phyloP scores from a whole-genome alignment of 495 filamentous ascomycete species.

The Hypoxylon lienhwacheense region DNA sequence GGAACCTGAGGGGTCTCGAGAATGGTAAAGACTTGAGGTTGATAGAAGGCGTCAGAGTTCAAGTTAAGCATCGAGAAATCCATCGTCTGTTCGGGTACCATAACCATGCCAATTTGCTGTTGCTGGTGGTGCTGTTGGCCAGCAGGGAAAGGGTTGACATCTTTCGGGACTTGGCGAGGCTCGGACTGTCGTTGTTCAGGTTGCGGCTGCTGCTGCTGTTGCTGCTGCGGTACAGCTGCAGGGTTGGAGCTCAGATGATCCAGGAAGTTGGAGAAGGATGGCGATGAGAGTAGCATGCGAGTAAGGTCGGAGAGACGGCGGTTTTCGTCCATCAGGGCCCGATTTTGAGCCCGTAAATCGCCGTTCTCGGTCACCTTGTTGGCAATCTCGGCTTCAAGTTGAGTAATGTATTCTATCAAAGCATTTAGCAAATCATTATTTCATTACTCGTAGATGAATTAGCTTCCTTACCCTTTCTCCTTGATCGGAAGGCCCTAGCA shows the following conservation, averaged over 20 bases:
- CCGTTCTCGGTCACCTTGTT: slow-evolving; percentile 69
- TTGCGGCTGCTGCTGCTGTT: slow-evolving; percentile 39
- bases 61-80: slow-evolving; percentile 66
- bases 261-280: slow-evolving; percentile 81
- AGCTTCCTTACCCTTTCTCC: slow-evolving; percentile 80
- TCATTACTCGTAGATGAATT: neutral
- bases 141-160: slow-evolving; percentile 61
- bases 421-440: slow-evolving; percentile 51
- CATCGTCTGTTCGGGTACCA: slow-evolving; percentile 73
- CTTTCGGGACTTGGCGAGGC: slow-evolving; percentile 59
- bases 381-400: slow-evolving; percentile 85
- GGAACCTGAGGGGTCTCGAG: slow-evolving; percentile 72
- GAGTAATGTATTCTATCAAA: slow-evolving; percentile 81
- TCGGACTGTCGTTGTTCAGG: slow-evolving; percentile 45
- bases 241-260: slow-evolving; percentile 66
- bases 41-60: slow-evolving; percentile 57
- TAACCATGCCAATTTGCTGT: slow-evolving; percentile 68
- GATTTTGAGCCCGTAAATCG: slow-evolving; percentile 72
- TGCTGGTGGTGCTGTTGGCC: slow-evolving; percentile 54
- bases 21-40: slow-evolving; percentile 80
- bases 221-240: slow-evolving; percentile 33
- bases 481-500: slow-evolving; percentile 89
- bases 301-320: slow-evolving; percentile 74
- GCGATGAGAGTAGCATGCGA: slow-evolving; percentile 79
- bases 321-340: slow-evolving; percentile 76